These are phyloP conservation scores for Erysimum cheiri DNA, from an alignment of 441 rosid species.

Conservation along the genomic window DNA sequence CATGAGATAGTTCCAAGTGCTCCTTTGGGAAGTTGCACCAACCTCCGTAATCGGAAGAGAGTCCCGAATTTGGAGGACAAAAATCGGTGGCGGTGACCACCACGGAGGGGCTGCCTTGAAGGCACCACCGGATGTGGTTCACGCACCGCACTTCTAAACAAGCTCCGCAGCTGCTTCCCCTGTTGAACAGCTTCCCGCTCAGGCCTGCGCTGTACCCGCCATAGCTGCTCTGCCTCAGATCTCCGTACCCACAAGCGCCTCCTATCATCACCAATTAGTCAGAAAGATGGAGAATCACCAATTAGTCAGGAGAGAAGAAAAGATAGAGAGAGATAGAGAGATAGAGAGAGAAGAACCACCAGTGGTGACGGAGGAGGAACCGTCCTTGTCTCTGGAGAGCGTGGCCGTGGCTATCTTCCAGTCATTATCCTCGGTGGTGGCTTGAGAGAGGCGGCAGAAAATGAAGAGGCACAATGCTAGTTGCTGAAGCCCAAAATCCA, in stretches of 20 bases:
- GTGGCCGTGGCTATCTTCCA: conserved; percentile 88
- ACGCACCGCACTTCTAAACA: conserved; percentile 90
- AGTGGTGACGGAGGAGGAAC: conserved; percentile 56
- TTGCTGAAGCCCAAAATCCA: conserved; percentile 44
- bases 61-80: conserved; percentile 90
- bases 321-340: neutral
- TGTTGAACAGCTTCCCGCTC: conserved; percentile 76
- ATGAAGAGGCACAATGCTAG: conserved; percentile 48
- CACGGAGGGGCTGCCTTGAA: conserved; percentile 82
- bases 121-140: conserved; percentile 85
- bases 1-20: conserved; percentile 89
- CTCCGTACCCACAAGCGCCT: conserved; percentile 96
- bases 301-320: conserved; percentile 20
- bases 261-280: conserved; percentile 44
- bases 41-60: conserved; percentile 82
- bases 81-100: conserved; percentile 90
- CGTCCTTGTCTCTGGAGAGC: conserved; percentile 61
- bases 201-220: conserved; percentile 80
- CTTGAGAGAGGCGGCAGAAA: conserved; percentile 43
- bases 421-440: conserved; percentile 48
- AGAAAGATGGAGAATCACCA: conserved; percentile 1
- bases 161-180: conserved; percentile 87
- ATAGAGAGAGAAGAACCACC: conserved; percentile 49
- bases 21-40: conserved; percentile 93
- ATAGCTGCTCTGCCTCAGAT: conserved; percentile 69